These are phyloP conservation scores for Globisporangium perplexum DNA, from an alignment of 352 stramenopile species.

Conservation along the genomic window DNA sequence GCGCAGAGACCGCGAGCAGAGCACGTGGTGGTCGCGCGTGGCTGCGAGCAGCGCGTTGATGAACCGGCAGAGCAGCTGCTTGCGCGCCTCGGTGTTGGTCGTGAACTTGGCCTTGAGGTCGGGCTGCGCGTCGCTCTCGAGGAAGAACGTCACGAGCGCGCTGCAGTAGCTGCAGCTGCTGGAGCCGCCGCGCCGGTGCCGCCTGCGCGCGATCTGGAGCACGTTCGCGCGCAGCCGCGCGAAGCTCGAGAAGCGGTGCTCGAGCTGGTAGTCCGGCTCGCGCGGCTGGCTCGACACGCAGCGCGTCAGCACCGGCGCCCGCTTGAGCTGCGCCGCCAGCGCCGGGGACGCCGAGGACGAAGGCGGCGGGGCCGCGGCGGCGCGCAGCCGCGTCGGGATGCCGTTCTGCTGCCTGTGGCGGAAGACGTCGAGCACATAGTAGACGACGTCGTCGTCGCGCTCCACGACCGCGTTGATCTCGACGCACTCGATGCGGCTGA, in stretches of 20 bases:
- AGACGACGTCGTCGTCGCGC: conserved; percentile 38
- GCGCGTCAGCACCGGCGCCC: too few relatives aligned
- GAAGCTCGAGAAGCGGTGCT: conserved; percentile 67
- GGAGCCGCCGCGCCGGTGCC: conserved; percentile 38
- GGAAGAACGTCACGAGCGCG: conserved; percentile 37
- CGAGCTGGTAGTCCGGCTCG: conserved; percentile 47
- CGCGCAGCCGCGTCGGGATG: conserved; percentile 23
- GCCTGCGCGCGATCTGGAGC: conserved; percentile 37
- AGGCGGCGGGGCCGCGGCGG: not conserved
- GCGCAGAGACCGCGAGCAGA: conserved; percentile 24
- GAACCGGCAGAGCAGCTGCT: conserved; percentile 32
- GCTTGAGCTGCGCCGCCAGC: not conserved
- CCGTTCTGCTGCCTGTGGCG: conserved; percentile 49
- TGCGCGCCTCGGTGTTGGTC: conserved; percentile 34
- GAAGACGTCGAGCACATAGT: conserved; percentile 63
- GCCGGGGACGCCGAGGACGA: not conserved
- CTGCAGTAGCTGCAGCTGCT: conserved; percentile 41
- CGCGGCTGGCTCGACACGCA: conserved; percentile 12
- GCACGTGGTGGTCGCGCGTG: conserved; percentile 20
- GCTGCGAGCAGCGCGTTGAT: conserved; percentile 36
- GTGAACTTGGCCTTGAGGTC: conserved; percentile 47
- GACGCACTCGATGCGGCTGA: conserved; percentile 54
- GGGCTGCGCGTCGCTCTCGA: conserved; percentile 28
- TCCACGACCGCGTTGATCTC: conserved; percentile 43
- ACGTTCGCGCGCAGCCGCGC: conserved; percentile 40